Evolutionary conservation across 1,284 basidiomycete genomes (phyloP).

Genomic region (Trametes pubescens): DNA sequence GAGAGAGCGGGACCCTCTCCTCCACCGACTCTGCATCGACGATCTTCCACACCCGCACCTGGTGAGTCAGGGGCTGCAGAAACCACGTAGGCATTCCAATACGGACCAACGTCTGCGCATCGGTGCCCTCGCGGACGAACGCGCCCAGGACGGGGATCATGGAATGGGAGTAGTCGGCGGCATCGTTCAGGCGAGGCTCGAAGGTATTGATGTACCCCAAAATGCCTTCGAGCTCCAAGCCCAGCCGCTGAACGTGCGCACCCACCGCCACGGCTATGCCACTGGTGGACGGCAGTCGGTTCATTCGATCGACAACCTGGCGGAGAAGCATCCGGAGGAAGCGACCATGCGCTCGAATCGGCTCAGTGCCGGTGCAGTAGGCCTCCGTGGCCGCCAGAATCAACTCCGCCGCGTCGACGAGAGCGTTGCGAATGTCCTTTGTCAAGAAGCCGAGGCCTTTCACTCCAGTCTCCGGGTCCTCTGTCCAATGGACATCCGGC

Average conservation of each 20-base stretch:
- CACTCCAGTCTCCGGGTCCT: neutral
- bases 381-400: neutral
- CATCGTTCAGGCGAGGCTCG: neutral
- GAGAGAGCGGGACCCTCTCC: neutral
- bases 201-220: neutral
- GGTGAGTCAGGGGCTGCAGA: neutral
- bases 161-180: neutral
- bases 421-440: neutral
- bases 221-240: slow-evolving; percentile 10
- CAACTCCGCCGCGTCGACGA: neutral
- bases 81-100: neutral
- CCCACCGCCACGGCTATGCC: slow-evolving; percentile 6
- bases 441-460: slow-evolving; percentile 7
- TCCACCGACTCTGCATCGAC: neutral
- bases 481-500: neutral
- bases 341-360: neutral
- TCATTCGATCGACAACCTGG: slow-evolving; percentile 13
- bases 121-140: neutral
- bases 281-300: neutral
- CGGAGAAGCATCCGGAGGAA: slow-evolving; percentile 4
- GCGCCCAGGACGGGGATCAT: slow-evolving; percentile 6
- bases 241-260: slow-evolving; percentile 15
- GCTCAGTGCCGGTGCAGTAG: neutral
- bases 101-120: neutral
- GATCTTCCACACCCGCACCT: slow-evolving; percentile 2